A percentile compares a stretch with the other conserved stretches of the same genome.
phyloP scores from a whole-genome alignment of 129 eudicot species.

The Centella asiatica region DNA sequence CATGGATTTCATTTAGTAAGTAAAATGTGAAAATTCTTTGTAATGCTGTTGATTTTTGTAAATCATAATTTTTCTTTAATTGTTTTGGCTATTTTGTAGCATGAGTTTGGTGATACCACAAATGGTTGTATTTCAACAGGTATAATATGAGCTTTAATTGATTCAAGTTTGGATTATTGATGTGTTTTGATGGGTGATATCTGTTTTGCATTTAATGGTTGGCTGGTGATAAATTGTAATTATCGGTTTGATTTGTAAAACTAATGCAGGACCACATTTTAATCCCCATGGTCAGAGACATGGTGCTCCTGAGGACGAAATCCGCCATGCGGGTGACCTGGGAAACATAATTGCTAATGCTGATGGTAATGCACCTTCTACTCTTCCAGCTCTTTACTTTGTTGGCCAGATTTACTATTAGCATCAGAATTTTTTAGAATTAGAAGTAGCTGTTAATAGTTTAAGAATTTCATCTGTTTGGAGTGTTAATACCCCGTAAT shows the following conservation, averaged over 20 bases:
- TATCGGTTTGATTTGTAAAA: conserved; percentile 2
- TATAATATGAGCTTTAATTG: conserved; percentile 13
- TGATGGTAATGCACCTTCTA: conserved; percentile 42
- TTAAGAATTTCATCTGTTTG: neutral
- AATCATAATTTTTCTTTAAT: no score
- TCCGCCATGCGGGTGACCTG: conserved; percentile 99
- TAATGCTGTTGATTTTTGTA: conserved; percentile 14
- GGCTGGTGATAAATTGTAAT: neutral
- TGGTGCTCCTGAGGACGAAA: conserved; percentile 91
- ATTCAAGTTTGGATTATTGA: conserved; percentile 4
- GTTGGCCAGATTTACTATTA: no score
- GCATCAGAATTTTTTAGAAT: no score
- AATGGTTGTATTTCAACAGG: conserved; percentile 99
- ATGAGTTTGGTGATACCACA: conserved; percentile 95
- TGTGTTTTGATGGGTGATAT: conserved; percentile 7
- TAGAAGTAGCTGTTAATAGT: neutral
- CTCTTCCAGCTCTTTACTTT: neutral
- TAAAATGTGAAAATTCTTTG: conserved; percentile 5
- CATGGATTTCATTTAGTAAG: conserved; percentile 90
- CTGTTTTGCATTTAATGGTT: neutral
- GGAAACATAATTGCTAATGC: conserved; percentile 98
- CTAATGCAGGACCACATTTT: conserved; percentile 93
- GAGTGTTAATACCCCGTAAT: neutral
- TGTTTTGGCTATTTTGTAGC: conserved; percentile 37
- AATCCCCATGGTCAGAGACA: conserved; percentile 78